Base-by-base conservation (phyloP, 345 rosid species). In the Odontarrhena argentea region DNA sequence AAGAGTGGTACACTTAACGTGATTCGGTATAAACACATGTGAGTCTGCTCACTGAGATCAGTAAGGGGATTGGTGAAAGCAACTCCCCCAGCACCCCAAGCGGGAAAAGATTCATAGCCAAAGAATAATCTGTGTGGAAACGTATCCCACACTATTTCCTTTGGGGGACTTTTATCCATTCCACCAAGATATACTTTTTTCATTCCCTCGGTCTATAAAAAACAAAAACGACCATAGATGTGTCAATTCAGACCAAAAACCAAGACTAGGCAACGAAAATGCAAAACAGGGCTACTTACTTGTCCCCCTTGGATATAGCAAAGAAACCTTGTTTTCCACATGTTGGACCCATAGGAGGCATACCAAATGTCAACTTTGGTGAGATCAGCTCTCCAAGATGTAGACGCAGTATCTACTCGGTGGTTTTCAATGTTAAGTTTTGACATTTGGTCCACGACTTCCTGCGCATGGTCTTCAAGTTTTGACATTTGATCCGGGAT, bases 261-360 rank as follows among this genome's bases (percentile, higher is more conserved):
- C 44, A 63, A 35, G 55, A 42, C 34, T 26, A 5, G 28, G 35
- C 36, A 4, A 41, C 5, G 1, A 13, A 12, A 11, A 9, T 1
- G 32, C 7, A 22, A 30, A 38, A 47, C 13, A 13, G 24, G 32
- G 46, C 42, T 40, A 55, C 60, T 74, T 80, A 92, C 96, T 91
- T 82, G 85, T 63, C 98, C 97, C n/a, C 97, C 97, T 78, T 82
- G 69, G 63, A 92, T 81, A 65, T 89, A 92, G 86, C 97, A 89
- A 24, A 85, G 79, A 74, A 92, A 87, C 79, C 97, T 82, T 4
- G 85, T 49, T 71, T 80, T 82, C 93, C 96, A 84, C 87, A 92
- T 83, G 80, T 82, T 92, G 55, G 90, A 87, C 52, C 98, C 98
- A 76, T 43, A 92, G 72, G 82, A 25, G 50, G 97, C 97, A 81